Percentiles rank a stretch among this genome's conserved stretches.
Evolutionary conservation across 148 eudicot species (phyloP).

Genomic region (Amaranthus palmeri): DNA sequence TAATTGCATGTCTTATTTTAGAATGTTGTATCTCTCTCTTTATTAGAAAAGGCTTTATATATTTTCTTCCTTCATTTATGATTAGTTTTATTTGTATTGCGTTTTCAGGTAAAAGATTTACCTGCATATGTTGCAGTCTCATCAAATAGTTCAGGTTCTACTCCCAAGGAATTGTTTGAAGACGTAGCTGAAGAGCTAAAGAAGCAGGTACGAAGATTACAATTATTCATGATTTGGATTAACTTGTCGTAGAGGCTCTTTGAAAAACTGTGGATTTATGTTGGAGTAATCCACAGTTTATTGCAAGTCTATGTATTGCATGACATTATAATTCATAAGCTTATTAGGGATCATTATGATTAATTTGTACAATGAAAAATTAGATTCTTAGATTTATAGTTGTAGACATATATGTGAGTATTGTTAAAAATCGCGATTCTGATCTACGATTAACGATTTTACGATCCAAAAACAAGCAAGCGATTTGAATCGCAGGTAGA

Average conservation of each 20-base stretch:
- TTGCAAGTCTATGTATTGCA: background rate
- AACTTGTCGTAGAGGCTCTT: background rate
- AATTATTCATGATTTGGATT: background rate
- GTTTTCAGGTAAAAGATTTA: constrained; percentile 69
- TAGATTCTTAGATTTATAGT: background rate
- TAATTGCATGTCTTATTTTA: constrained; percentile 12
- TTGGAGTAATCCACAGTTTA: background rate
- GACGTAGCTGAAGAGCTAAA: constrained; percentile 89
- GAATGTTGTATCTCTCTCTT: background rate
- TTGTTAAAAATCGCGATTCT: no score
- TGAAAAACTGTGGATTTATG: background rate
- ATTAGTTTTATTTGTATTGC: constrained; percentile 4
- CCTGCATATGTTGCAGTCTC: constrained; percentile 82
- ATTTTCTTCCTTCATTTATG: background rate
- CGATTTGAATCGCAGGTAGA: no score
- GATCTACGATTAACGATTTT: no score
- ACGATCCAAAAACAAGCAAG: no score
- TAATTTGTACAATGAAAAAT: background rate
- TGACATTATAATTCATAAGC: background rate
- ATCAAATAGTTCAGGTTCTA: constrained; percentile 79
- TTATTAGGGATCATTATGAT: background rate
- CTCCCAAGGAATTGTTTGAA: constrained; percentile 88
- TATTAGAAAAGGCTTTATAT: background rate
- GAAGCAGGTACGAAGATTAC: constrained; percentile 52
- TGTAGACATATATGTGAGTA: background rate